Evolutionary conservation across 2,329 filamentous ascomycete genomes (phyloP).

Genomic region (Monosporascus sp.): DNA sequence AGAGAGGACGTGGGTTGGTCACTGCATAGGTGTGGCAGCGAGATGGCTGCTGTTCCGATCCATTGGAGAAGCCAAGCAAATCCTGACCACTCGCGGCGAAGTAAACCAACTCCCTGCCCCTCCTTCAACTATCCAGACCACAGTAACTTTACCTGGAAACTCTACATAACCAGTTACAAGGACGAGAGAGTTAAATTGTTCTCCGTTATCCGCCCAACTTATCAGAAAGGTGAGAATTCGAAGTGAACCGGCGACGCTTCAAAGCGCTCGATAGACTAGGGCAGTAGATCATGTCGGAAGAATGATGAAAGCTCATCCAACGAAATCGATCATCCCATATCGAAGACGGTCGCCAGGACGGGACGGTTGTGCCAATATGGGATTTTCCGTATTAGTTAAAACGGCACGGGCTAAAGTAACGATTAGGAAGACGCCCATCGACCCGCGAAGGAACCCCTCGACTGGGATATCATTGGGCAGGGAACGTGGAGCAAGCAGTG

Average conservation of each 20-base stretch:
- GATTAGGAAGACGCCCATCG: background rate
- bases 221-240: background rate
- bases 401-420: background rate
- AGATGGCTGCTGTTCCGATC: conserved; percentile 25
- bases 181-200: too few relatives aligned
- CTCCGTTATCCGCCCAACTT: background rate
- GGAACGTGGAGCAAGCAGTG: background rate
- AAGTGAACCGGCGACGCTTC: too few relatives aligned
- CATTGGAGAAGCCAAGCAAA: conserved; percentile 22
- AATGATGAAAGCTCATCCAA: background rate
- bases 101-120: conserved; percentile 13
- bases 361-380: background rate
- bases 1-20: conserved; percentile 20
- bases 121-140: conserved; percentile 3
- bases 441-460: background rate
- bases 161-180: background rate
- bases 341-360: background rate
- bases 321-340: background rate
- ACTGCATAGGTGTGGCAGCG: conserved; percentile 19
- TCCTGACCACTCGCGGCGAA: background rate
- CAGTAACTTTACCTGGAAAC: too few relatives aligned
- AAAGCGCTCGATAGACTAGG: background rate
- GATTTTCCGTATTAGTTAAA: background rate
- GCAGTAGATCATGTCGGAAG: background rate
- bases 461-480: background rate